phyloP scores from a whole-genome alignment of 176 grass and related monocot genomes.

The Miscanthus lutarioriparius region DNA sequence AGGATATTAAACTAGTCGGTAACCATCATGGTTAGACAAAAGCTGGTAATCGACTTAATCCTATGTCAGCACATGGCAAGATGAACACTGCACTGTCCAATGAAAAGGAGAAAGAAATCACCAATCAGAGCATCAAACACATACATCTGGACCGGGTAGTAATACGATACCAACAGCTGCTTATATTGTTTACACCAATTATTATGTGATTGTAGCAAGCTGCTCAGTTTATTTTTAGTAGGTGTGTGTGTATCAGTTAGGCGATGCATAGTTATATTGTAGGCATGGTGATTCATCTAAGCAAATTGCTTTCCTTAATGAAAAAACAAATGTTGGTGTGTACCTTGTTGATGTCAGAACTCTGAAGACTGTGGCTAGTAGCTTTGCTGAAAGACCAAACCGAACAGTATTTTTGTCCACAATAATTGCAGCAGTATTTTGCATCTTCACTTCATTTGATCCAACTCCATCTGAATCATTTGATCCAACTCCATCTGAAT shows the following conservation, averaged over 20 bases:
- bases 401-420: too few species aligned
- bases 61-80: neutral
- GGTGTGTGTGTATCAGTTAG: neutral
- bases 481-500: neutral
- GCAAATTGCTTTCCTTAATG: neutral
- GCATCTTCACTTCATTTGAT: neutral
- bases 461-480: neutral
- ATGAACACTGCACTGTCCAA: neutral
- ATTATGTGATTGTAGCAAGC: neutral
- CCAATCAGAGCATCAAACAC: neutral
- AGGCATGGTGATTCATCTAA: neutral
- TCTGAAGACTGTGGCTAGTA: conserved; percentile 1
- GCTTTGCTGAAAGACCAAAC: neutral
- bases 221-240: neutral
- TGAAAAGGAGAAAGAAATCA: neutral
- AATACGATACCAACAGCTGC: neutral
- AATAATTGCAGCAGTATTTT: too few species aligned
- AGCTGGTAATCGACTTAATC: neutral
- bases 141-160: neutral
- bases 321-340: neutral
- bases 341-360: neutral
- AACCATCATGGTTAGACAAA: neutral
- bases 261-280: neutral
- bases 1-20: neutral
- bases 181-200: neutral